A percentile compares a stretch with the other conserved stretches of the same genome.
Conservation (phyloP, 352 stramenopile species). For the Thalassiosira exigua region DNA sequence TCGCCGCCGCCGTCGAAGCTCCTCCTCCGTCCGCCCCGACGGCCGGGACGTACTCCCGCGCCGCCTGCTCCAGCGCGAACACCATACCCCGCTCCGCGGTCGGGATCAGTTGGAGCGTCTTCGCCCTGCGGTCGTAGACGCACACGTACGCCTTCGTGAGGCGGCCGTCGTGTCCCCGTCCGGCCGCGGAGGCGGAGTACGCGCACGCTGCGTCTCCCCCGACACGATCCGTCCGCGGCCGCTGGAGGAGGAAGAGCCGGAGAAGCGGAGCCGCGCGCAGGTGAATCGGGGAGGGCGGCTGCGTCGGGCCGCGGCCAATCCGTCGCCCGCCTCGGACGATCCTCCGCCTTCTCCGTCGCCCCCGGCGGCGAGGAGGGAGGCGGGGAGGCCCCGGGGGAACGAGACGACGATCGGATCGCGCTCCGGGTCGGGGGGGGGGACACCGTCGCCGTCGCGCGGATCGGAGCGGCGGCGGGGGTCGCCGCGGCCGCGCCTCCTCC, state of each 20-base stretch:
- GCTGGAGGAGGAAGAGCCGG: slow-evolving; percentile 63
- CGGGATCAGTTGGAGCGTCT: slow-evolving; percentile 58
- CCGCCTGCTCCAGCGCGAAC: slow-evolving; percentile 71
- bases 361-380: slow-evolving; percentile 23
- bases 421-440: slow-evolving; percentile 29
- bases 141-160: slow-evolving; percentile 70
- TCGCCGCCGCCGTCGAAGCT: slow-evolving; percentile 9
- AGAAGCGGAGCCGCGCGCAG: too few species aligned
- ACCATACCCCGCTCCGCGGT: slow-evolving; percentile 65
- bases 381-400: slow-evolving; percentile 74
- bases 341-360: neutral
- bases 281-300: too few species aligned
- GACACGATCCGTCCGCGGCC: slow-evolving; percentile 38
- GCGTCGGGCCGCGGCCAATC: too few species aligned
- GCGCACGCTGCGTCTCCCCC: slow-evolving; percentile 66
- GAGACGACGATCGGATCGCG: slow-evolving; percentile 77
- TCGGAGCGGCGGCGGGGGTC: too few species aligned
- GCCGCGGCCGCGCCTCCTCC: too few species aligned
- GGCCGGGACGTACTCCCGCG: slow-evolving; percentile 64
- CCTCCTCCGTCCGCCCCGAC: slow-evolving; percentile 20
- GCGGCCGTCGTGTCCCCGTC: slow-evolving; percentile 61
- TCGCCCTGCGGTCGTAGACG: slow-evolving; percentile 65
- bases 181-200: slow-evolving; percentile 56
- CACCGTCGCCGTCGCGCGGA: too few species aligned
- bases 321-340: too few species aligned